A percentile compares a stretch with the other conserved stretches of the same genome.
Evolutionary conservation across 169 alveolate genomes (phyloP).

Genomic region (Theileria orientalis): DNA sequence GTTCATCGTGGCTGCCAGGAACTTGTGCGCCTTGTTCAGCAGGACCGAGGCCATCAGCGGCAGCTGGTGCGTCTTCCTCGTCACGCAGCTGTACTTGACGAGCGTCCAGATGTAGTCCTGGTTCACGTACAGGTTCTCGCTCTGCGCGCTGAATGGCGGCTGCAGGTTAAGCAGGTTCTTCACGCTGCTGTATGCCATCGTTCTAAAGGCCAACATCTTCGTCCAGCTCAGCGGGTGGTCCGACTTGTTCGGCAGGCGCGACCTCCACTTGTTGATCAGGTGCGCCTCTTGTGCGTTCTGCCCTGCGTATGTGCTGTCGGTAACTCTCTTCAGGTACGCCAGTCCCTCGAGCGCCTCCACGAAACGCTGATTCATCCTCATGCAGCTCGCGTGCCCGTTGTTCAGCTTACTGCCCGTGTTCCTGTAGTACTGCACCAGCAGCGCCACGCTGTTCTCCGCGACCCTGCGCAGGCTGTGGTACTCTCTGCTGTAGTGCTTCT

Average conservation of each 20-base stretch:
- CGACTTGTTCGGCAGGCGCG: constrained; percentile 61
- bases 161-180: background rate
- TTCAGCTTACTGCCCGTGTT: background rate
- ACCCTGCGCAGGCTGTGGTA: background rate
- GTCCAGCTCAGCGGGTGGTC: constrained; percentile 71
- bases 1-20: constrained; percentile 15
- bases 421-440: constrained; percentile 2
- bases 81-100: constrained; percentile 71
- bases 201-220: constrained; percentile 68
- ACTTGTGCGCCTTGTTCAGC: constrained; percentile 69
- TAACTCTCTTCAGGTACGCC: constrained; percentile 29
- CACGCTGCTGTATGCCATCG: constrained; percentile 54
- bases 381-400: constrained; percentile 30
- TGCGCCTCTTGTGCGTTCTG: constrained; percentile 10
- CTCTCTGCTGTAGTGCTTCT: constrained; percentile 2
- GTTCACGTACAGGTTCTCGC: no score
- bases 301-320: constrained; percentile 1
- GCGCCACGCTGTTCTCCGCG: background rate
- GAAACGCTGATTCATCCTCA: constrained; percentile 38
- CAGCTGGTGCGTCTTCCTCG: constrained; percentile 69
- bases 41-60: constrained; percentile 72
- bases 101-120: constrained; percentile 77
- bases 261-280: constrained; percentile 69
- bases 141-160: no score
- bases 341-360: constrained; percentile 54